Base-by-base conservation (phyloP, 257 asterid species). In the Solanum arcanum region DNA sequence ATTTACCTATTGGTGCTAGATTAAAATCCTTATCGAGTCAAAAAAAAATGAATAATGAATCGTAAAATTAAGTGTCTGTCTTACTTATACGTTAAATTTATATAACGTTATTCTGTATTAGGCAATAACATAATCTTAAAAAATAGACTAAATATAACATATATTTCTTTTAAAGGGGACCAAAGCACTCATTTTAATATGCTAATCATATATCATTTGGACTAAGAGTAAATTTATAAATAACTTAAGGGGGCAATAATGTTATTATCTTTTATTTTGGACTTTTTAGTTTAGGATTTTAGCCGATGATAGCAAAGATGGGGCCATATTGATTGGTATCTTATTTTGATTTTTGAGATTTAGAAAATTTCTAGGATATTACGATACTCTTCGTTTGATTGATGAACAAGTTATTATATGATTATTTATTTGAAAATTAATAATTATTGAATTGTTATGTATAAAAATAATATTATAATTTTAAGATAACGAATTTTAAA, bases 271-370 rank as follows among this genome's bases (percentile, higher is more conserved):
- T 42, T 76, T n/a, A 12, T 9, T 16, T 77, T 86, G 87, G 91
- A 86, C 77, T 86, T 88, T 87, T 86, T 68, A n/a, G 83, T 72
- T 35, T 59, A 83, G 49, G 83, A 78, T 25, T 87, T 85, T 78
- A 35, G 85, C 86, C n/a, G 77, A 35, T 76, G 86, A 87, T 72
- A 70, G 59, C 87, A 56, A 86, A 82, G 88, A 59, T 80, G 46
- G 31, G 85, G 18, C 69, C 85, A 49, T n/a, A 49, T 81, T 31
- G 85, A 81, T 29, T 47, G 68, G 11, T 80, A 80, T 33, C 44
- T 27, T 29, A 80, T 47, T 56, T 80, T 47, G 68, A 29, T 9
- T 80, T 80, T 47, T 77, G 3, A 47, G 39, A 29, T 47, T 29
- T 16, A 9, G 69, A 49, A 49, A 81, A 18, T 18, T 81, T 81